Evolutionary conservation across 306 rosid genomes (phyloP).

Genomic region (Cucumis sativus): DNA sequence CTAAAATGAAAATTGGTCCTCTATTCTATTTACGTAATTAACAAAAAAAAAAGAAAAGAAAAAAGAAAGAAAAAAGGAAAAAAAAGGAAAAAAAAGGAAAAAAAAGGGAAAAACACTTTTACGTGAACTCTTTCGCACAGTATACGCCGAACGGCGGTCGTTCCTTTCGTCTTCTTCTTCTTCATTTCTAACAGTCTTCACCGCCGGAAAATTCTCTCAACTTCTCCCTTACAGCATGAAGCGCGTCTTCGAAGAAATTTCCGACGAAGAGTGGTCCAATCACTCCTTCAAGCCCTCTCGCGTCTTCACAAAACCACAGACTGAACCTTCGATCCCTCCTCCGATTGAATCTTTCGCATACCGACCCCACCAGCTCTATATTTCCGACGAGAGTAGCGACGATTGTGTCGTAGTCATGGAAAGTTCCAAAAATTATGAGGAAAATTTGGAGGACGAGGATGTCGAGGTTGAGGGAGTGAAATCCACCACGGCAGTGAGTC

Average conservation of each 20-base stretch:
- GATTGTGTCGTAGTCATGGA: slow-evolving; percentile 35
- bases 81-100: too few relatives aligned
- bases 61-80: too few relatives aligned
- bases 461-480: slow-evolving; percentile 15
- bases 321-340: slow-evolving; percentile 33
- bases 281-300: slow-evolving; percentile 87
- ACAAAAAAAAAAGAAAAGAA: too few relatives aligned
- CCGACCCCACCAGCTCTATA: slow-evolving; percentile 6
- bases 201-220: background rate
- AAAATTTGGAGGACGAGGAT: slow-evolving; percentile 55
- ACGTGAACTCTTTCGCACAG: background rate
- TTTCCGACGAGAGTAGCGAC: slow-evolving; percentile 16
- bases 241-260: slow-evolving; percentile 74
- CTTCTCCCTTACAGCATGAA: slow-evolving; percentile 35
- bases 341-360: slow-evolving; percentile 72
- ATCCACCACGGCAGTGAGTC: slow-evolving; percentile 16
- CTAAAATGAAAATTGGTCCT: too few relatives aligned
- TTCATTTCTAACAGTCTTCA: background rate
- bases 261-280: slow-evolving; percentile 88
- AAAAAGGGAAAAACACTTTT: too few relatives aligned
- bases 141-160: background rate
- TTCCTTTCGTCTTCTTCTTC: background rate
- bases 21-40: too few relatives aligned
- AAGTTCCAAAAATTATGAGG: background rate
- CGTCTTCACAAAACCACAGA: slow-evolving; percentile 28